Conservation (phyloP, 768 basidiomycete species). For the Antrodiella citrinella region DNA sequence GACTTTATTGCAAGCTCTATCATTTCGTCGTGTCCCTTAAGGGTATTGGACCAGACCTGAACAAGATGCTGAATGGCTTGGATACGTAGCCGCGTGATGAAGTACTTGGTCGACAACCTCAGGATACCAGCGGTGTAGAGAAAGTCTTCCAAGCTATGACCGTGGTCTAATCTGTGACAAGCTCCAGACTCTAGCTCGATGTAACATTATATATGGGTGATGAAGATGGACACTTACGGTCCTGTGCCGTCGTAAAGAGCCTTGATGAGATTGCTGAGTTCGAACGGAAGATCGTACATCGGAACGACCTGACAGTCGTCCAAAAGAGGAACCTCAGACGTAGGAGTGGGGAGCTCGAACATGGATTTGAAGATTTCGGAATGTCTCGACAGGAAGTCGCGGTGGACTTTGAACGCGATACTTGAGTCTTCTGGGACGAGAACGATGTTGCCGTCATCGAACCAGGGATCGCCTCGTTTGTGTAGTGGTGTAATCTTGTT, state of each 20-base stretch:
- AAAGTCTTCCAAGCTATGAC: conserved; percentile 40
- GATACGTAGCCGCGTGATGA: conserved; percentile 43
- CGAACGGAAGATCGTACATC: conserved; percentile 44
- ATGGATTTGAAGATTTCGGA: conserved; percentile 51
- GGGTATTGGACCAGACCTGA: conserved; percentile 44
- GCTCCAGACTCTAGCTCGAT: neutral
- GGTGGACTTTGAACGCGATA: conserved; percentile 47
- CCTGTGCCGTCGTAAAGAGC: conserved; percentile 44
- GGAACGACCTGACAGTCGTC: conserved; percentile 43
- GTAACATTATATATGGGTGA: conserved; percentile 1
- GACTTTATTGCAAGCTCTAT: conserved; percentile 38
- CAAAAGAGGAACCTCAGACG: conserved; percentile 24
- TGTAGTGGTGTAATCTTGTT: neutral
- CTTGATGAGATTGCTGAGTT: conserved; percentile 41
- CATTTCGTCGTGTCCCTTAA: conserved; percentile 51
- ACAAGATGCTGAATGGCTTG: conserved; percentile 41
- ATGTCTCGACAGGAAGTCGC: conserved; percentile 36
- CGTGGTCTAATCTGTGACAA: conserved; percentile 24
- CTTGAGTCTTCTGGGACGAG: conserved; percentile 31
- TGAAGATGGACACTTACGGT: conserved; percentile 30
- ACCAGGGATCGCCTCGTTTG: conserved; percentile 40
- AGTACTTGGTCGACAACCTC: conserved; percentile 53
- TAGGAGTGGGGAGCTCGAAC: conserved; percentile 38
- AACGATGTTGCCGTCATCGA: conserved; percentile 54
- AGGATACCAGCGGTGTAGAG: conserved; percentile 48